Evolutionary conservation across 1,284 basidiomycete species (phyloP).

Genomic region (Cryptococcus amylolentus): DNA sequence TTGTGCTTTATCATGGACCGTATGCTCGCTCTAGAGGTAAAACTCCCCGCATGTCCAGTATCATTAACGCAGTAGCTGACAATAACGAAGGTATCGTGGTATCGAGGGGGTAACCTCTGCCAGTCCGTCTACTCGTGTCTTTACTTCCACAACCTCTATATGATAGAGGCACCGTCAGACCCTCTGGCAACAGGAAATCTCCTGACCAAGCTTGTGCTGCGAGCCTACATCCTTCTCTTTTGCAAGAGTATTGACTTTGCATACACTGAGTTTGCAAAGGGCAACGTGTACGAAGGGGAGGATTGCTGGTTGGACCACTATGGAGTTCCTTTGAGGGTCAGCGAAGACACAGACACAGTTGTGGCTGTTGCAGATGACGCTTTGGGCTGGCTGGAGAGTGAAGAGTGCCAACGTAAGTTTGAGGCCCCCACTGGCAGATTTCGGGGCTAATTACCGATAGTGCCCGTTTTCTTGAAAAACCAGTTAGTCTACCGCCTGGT

Average conservation of each 20-base stretch:
- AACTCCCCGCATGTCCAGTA: not conserved
- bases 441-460: not conserved
- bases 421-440: not conserved
- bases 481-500: conserved; percentile 11
- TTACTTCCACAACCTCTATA: conserved; percentile 61
- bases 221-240: conserved; percentile 66
- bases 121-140: conserved; percentile 81
- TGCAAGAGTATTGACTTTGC: conserved; percentile 79
- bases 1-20: conserved; percentile 83
- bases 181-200: conserved; percentile 51
- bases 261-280: conserved; percentile 73
- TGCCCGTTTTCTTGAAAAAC: not conserved
- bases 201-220: conserved; percentile 66
- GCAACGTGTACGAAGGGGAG: conserved; percentile 74
- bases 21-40: conserved; percentile 73
- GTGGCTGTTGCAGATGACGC: conserved; percentile 62
- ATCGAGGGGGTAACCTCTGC: conserved; percentile 73
- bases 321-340: conserved; percentile 72
- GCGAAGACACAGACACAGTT: conserved; percentile 60
- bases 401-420: conserved; percentile 5
- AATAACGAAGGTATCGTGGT: conserved; percentile 72
- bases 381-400: conserved; percentile 54
- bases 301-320: conserved; percentile 85
- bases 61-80: conserved; percentile 3
- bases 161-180: conserved; percentile 11